Conservation (phyloP, 306 rosid genomes). For the Myrica gale region DNA sequence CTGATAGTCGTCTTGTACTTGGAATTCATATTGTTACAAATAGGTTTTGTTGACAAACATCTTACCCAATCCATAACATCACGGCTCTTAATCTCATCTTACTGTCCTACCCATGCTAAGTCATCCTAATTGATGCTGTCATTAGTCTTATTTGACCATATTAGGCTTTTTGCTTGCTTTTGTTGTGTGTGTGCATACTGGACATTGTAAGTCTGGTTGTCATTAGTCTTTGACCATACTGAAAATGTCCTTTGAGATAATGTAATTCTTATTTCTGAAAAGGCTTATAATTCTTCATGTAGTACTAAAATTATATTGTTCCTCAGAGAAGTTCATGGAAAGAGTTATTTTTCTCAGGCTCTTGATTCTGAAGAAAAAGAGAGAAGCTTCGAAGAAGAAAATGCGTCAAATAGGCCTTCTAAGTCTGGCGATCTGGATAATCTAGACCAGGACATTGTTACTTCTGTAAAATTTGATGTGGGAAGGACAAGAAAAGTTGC, state of each 20-base stretch:
- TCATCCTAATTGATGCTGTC: background rate
- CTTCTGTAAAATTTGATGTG: slow-evolving; percentile 40
- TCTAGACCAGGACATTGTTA: slow-evolving; percentile 30
- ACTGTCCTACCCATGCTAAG: background rate
- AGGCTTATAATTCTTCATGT: background rate
- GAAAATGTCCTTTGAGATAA: background rate
- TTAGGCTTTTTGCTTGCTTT: background rate
- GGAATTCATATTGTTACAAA: no score
- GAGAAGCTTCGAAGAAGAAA: slow-evolving; percentile 38
- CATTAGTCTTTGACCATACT: background rate
- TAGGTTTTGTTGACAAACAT: background rate
- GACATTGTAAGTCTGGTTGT: background rate
- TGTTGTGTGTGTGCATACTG: background rate
- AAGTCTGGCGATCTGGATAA: slow-evolving; percentile 39
- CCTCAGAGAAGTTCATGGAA: slow-evolving; percentile 47
- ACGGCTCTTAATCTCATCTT: background rate
- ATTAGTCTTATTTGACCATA: background rate
- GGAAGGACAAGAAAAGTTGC: slow-evolving; percentile 39
- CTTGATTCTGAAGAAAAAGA: slow-evolving; percentile 40
- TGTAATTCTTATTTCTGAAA: background rate
- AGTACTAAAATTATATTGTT: slow-evolving; percentile 26
- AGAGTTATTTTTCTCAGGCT: slow-evolving; percentile 38
- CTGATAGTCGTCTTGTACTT: background rate
- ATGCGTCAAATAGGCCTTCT: slow-evolving; percentile 26
- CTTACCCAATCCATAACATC: background rate